Percentiles rank a stretch among this genome's conserved stretches.
Conservation (phyloP, 2,329 filamentous ascomycete species). For the Exophiala xenobiotica region DNA sequence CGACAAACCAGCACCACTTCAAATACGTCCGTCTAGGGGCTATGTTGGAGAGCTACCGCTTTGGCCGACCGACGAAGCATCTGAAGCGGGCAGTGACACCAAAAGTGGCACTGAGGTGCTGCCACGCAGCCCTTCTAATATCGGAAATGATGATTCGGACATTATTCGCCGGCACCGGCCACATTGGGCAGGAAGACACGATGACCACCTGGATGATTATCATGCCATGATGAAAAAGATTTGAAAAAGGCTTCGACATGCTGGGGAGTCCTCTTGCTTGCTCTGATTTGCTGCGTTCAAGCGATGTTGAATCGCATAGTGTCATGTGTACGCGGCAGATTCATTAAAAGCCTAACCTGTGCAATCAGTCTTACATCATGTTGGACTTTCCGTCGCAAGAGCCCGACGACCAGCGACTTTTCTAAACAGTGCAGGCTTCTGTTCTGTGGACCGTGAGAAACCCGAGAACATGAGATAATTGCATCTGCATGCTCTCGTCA, state of each 20-base stretch:
- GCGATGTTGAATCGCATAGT: conserved; percentile 6
- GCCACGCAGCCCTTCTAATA: not conserved
- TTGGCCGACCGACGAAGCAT: conserved; percentile 12
- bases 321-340: not conserved
- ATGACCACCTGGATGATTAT: conserved; percentile 21
- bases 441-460: too few relatives aligned
- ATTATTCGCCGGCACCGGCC: conserved; percentile 18
- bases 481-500: not conserved
- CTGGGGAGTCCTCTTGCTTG: not conserved
- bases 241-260: conserved; percentile 3
- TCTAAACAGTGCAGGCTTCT: too few relatives aligned
- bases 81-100: conserved; percentile 2
- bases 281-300: conserved; percentile 24
- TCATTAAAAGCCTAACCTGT: too few relatives aligned
- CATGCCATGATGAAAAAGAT: conserved; percentile 25
- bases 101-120: not conserved
- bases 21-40: conserved; percentile 11
- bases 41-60: conserved; percentile 17
- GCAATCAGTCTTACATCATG: too few relatives aligned
- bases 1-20: conserved; percentile 1
- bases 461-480: not conserved
- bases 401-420: too few relatives aligned
- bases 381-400: too few relatives aligned
- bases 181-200: conserved; percentile 10
- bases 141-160: conserved; percentile 2